Percentiles rank a stretch among this genome's conserved stretches.
Evolutionary conservation across 352 stramenopile species (phyloP).

Genomic region (Plasmopara muralis): DNA sequence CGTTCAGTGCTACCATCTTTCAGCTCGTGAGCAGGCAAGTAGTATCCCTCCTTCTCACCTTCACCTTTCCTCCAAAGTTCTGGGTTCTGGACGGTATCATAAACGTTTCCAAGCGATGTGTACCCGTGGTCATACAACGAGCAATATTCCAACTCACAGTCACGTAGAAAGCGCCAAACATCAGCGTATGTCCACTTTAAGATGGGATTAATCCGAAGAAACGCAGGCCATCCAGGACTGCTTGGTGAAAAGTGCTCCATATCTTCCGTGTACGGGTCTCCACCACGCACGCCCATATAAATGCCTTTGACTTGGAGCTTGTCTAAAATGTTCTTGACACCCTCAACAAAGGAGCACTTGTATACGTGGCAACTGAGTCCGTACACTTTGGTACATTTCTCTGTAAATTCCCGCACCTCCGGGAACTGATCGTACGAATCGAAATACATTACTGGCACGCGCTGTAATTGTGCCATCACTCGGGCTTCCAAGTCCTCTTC

Average conservation of each 20-base stretch:
- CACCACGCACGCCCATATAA: slow-evolving; percentile 85
- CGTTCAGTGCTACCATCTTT: slow-evolving; percentile 65
- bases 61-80: slow-evolving; percentile 73
- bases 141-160: slow-evolving; percentile 86
- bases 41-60: slow-evolving; percentile 46
- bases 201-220: slow-evolving; percentile 98
- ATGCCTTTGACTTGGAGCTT: slow-evolving; percentile 83
- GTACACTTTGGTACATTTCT: slow-evolving; percentile 52
- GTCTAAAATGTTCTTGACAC: slow-evolving; percentile 87
- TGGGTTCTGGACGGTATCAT: slow-evolving; percentile 93
- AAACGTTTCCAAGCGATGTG: slow-evolving; percentile 92
- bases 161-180: slow-evolving; percentile 90
- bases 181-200: slow-evolving; percentile 94
- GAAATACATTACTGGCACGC: slow-evolving; percentile 93
- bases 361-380: slow-evolving; percentile 66
- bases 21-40: slow-evolving; percentile 65
- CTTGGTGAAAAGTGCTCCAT: slow-evolving; percentile 83
- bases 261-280: slow-evolving; percentile 90
- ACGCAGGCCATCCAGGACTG: slow-evolving; percentile 89
- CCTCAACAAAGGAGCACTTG: slow-evolving; percentile 89
- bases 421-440: slow-evolving; percentile 93
- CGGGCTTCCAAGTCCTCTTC: slow-evolving; percentile 46
- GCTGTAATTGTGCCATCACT: slow-evolving; percentile 36
- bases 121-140: slow-evolving; percentile 88
- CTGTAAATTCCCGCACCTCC: slow-evolving; percentile 87